Conservation (phyloP, 345 rosid species). For the Barbarea vulgaris region DNA sequence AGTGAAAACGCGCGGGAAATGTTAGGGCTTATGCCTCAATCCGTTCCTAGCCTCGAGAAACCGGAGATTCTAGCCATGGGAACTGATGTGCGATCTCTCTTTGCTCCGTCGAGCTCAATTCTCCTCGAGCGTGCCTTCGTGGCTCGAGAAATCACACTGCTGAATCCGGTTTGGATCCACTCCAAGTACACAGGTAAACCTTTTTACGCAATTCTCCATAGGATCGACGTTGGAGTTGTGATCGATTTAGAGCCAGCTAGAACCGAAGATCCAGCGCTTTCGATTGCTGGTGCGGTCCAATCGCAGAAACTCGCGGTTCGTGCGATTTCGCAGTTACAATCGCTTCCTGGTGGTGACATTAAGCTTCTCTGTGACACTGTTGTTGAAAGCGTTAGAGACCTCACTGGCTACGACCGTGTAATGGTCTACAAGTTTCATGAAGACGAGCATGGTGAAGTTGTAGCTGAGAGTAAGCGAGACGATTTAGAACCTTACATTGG, state of each 20-base stretch:
- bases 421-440: slow-evolving; percentile 99
- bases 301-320: slow-evolving; percentile 95
- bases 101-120: slow-evolving; percentile 56
- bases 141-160: slow-evolving; percentile 84
- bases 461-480: slow-evolving; percentile 81
- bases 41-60: slow-evolving; percentile 80
- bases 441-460: slow-evolving; percentile 99
- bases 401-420: slow-evolving; percentile 92
- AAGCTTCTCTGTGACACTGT: slow-evolving; percentile 88
- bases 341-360: slow-evolving; percentile 94
- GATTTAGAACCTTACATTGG: slow-evolving; percentile 93
- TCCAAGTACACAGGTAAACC: slow-evolving; percentile 82
- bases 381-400: slow-evolving; percentile 81
- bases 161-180: slow-evolving; percentile 92
- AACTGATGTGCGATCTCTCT: slow-evolving; percentile 73
- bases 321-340: slow-evolving; percentile 84
- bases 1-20: slow-evolving; percentile 91
- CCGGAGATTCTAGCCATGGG: slow-evolving; percentile 66
- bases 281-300: slow-evolving; percentile 97
- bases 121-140: slow-evolving; percentile 82
- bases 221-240: slow-evolving; percentile 94
- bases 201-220: slow-evolving; percentile 85
- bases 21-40: slow-evolving; percentile 80
- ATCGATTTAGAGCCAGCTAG: slow-evolving; percentile 97
- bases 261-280: slow-evolving; percentile 91